phyloP scores from a whole-genome alignment of 2,329 filamentous ascomycete genomes.

The Madurella fahalii region DNA sequence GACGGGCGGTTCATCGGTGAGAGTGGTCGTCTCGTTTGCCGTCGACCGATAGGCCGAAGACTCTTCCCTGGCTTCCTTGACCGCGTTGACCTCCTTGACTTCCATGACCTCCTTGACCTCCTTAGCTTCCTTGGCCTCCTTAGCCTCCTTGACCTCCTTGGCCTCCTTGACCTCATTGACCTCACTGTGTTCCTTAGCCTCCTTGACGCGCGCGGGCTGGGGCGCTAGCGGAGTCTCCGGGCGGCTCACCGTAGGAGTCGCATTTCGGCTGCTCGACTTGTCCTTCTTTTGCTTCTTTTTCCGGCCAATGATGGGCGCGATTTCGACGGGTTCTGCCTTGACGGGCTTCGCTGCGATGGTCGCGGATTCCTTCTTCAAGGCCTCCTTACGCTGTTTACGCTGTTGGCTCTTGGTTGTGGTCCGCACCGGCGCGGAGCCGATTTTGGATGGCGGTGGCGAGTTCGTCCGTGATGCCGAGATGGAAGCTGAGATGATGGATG shows the following conservation, averaged over 20 bases:
- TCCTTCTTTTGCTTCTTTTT: constrained; percentile 86
- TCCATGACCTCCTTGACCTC: constrained; percentile 18
- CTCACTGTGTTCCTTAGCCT: constrained; percentile 26
- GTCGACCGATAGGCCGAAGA: constrained; percentile 28
- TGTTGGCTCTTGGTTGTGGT: constrained; percentile 73
- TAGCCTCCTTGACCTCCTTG: constrained; percentile 24
- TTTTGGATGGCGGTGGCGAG: constrained; percentile 63
- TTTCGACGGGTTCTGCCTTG: constrained; percentile 50
- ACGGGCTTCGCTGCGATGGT: constrained; percentile 46
- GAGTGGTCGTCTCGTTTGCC: constrained; percentile 27
- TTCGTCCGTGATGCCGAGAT: constrained; percentile 64
- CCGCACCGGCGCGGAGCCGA: constrained; percentile 66
- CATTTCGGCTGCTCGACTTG: constrained; percentile 32
- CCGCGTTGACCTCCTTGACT: constrained; percentile 26
- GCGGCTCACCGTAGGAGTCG: constrained; percentile 26
- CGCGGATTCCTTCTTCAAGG: constrained; percentile 59
- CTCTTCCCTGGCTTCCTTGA: constrained; percentile 25
- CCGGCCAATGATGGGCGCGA: constrained; percentile 70
- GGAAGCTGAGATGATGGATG: constrained; percentile 69
- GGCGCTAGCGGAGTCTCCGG: constrained; percentile 21
- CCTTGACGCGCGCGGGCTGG: constrained; percentile 19
- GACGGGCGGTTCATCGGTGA: constrained; percentile 23
- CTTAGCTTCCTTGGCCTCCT: constrained; percentile 24
- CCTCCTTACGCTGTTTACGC: constrained; percentile 70
- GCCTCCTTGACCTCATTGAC: constrained; percentile 17